Evolutionary conservation across 176 grass and related monocot species (phyloP).

Genomic region (Metroxylon sagu): DNA sequence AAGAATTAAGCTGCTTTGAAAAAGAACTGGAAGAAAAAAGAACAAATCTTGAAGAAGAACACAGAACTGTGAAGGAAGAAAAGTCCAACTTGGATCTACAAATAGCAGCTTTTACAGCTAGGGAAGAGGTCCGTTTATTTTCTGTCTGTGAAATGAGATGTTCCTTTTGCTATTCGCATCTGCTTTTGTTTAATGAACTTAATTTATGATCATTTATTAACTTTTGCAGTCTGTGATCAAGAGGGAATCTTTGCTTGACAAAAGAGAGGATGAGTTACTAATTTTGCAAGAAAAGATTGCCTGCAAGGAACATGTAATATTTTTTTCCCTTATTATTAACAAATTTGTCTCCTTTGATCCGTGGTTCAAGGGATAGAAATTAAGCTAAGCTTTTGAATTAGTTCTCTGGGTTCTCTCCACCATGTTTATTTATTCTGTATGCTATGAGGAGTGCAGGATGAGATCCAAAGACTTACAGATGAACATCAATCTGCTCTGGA

Average conservation of each 20-base stretch:
- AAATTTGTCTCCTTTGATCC: too few relatives aligned
- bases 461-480: constrained; percentile 55
- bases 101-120: constrained; percentile 44
- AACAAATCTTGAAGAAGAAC: constrained; percentile 44
- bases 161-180: too few relatives aligned
- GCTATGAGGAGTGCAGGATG: constrained; percentile 36
- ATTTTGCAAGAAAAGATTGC: constrained; percentile 74
- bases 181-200: background rate
- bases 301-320: constrained; percentile 58
- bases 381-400: too few relatives aligned
- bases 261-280: constrained; percentile 60
- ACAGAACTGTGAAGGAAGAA: constrained; percentile 45
- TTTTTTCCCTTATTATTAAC: constrained; percentile 11
- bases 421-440: constrained; percentile 10
- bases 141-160: background rate
- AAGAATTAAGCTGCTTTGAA: constrained; percentile 45
- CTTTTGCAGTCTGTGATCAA: constrained; percentile 47
- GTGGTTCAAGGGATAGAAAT: too few relatives aligned
- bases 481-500: constrained; percentile 45
- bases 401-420: too few relatives aligned
- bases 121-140: constrained; percentile 63
- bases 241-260: constrained; percentile 67
- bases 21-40: constrained; percentile 52
- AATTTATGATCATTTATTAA: background rate
- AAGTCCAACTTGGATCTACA: constrained; percentile 60